phyloP scores from a whole-genome alignment of 257 asterid genomes.

The Scutellaria minor region DNA sequence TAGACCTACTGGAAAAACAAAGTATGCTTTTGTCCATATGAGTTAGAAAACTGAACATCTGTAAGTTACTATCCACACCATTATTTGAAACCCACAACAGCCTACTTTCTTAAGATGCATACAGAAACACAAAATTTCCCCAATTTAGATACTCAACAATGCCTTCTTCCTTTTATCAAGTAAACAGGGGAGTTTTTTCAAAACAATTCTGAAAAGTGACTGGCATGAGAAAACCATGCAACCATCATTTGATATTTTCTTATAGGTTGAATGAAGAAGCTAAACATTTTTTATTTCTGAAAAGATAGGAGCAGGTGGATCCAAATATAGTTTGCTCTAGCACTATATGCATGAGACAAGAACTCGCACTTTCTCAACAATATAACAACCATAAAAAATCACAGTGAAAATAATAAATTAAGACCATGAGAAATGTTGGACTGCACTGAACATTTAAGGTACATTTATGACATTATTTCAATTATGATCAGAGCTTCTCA shows the following conservation, averaged over 20 bases:
- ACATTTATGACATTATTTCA: not conserved
- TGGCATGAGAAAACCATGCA: constrained; percentile 9
- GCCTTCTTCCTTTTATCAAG: not conserved
- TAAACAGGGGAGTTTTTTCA: not conserved
- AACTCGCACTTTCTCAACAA: not conserved
- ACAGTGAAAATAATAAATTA: not conserved
- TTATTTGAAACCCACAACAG: not conserved
- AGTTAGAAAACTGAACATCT: not conserved
- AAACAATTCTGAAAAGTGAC: constrained; percentile 1
- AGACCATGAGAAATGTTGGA: not conserved
- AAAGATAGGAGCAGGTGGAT: constrained; percentile 2
- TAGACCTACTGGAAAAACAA: not conserved
- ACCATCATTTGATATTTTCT: constrained; percentile 6
- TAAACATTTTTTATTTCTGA: not conserved
- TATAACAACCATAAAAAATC: not conserved
- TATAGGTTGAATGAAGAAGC: not conserved
- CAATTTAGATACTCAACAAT: not conserved
- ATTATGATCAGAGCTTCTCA: constrained; percentile 36
- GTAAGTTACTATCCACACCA: not conserved
- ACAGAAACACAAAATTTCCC: too few species aligned
- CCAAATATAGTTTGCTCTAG: constrained; percentile 18
- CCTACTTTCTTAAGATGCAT: not conserved
- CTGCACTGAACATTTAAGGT: constrained; percentile 6
- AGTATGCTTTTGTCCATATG: not conserved
- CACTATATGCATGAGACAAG: constrained; percentile 22